Evolutionary conservation across 2,329 filamentous ascomycete genomes (phyloP), one percentile per base, ranked within the genome.

Genomic region (Xylaria sp.): DNA sequence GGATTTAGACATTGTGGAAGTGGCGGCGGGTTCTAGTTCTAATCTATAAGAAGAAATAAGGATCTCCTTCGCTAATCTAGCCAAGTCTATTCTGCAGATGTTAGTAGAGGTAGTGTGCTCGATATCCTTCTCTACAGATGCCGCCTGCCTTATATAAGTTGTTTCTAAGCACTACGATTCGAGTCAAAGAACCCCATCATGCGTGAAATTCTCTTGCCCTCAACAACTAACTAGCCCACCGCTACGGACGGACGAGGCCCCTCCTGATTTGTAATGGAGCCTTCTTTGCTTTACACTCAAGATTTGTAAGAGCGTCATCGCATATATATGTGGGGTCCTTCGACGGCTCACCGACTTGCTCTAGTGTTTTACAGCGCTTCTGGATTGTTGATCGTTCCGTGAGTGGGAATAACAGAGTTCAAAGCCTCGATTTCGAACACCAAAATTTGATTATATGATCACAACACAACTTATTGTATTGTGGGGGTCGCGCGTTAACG

Each of bases 1-100:
- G 31, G 70, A 74, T 65, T 77, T 77, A 28, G 74, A 49, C 74
- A 75, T 75, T n/a, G 71, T 74, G 42, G 23, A 4, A 13, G 13
- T 40, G 38, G 7, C 2, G 36, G 36, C 11, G 36, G 28, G 36
- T 13, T 11, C 10, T 38, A 6, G 11, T 9, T 42, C 36, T 26
- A 31, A 46, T 26, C 6, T 17, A 6, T 48, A 9, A 26, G 7
- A 9, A 26, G 7, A 23, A 17, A 51, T 42, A 11, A 44, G n/a
- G 20, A 44, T 26, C 40, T 40, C 38, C 13, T 23, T 42, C 17
- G 17, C 40, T 6, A 23, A 20, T 40, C 36, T 28, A 49, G n/a
- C 15, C n/a, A 23, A 5, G n/a, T 58, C 36, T 40, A 11, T 23
- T 10, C n/a, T 38, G 4, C n/a, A 56, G 7, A 38, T 36, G 33